A percentile compares a stretch with the other conserved stretches of the same genome.
Conservation (phyloP, 2,329 filamentous ascomycete species). For the Alternaria incomplexa region DNA sequence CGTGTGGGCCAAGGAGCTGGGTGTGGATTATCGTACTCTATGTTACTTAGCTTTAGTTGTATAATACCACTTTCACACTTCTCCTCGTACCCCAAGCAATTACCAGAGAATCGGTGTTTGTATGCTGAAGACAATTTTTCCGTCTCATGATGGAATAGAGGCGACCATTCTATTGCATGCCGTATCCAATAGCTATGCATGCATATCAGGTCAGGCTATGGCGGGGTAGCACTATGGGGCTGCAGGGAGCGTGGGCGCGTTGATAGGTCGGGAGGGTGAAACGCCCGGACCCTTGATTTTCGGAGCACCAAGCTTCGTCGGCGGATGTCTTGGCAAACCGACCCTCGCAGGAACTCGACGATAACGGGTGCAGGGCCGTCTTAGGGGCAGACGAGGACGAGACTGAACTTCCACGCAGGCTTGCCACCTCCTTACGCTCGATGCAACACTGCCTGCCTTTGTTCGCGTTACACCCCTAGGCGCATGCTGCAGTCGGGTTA, state of each 20-base stretch:
- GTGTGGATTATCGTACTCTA: neutral
- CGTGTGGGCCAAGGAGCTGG: neutral
- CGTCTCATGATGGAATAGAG: neutral
- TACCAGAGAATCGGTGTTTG: too few relatives aligned
- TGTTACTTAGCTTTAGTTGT: neutral
- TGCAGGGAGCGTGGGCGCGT: constrained; percentile 8
- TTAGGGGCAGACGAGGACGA: neutral
- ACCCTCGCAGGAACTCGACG: constrained; percentile 52
- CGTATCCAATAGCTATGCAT: neutral
- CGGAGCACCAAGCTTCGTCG: constrained; percentile 14
- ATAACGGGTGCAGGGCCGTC: neutral
- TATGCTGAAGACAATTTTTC: neutral
- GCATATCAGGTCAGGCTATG: constrained; percentile 12
- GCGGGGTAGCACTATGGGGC: constrained; percentile 23
- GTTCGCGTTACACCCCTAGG: neutral
- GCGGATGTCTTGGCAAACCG: constrained; percentile 27
- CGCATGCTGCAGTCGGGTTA: constrained; percentile 15
- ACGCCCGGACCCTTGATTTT: constrained; percentile 13
- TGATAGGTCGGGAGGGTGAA: constrained; percentile 19
- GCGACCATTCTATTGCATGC: neutral
- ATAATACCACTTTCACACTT: neutral
- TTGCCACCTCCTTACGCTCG: constrained; percentile 18
- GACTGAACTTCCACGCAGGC: neutral
- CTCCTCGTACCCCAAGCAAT: neutral
- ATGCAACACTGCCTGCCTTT: neutral